A percentile compares a stretch with the other conserved stretches of the same genome.
Conservation (phyloP, 2,329 filamentous ascomycete species). For the Gnomoniopsis sp. region DNA sequence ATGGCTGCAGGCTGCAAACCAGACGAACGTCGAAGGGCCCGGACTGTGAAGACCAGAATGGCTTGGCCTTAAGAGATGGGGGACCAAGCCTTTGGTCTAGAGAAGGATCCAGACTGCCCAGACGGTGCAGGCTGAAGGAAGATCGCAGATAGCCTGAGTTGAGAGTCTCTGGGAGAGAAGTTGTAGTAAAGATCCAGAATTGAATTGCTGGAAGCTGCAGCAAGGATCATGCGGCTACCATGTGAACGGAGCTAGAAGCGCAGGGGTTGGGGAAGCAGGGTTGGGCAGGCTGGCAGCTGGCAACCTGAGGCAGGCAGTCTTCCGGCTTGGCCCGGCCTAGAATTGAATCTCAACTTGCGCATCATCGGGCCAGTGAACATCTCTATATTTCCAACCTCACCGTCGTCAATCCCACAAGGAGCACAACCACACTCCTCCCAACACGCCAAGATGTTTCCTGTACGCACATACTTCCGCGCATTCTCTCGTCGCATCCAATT, state of each 20-base stretch:
- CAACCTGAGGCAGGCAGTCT: conserved; percentile 2
- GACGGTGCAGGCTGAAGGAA: too few species aligned
- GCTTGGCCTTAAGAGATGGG: too few species aligned
- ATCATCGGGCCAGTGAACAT: conserved; percentile 15
- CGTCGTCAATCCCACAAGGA: conserved; percentile 23
- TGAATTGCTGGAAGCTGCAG: background rate
- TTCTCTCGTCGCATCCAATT: background rate
- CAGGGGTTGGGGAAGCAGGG: background rate
- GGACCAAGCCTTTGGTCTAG: too few species aligned
- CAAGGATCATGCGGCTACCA: background rate
- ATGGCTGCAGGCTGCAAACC: too few species aligned
- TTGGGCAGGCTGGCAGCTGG: too few species aligned
- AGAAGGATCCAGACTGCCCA: too few species aligned
- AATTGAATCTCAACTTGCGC: conserved; percentile 8
- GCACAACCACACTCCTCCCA: conserved; percentile 20
- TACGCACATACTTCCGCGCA: conserved; percentile 19
- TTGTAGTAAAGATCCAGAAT: background rate
- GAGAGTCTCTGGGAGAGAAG: background rate
- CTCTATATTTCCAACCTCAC: conserved; percentile 17
- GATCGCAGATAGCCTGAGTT: too few species aligned
- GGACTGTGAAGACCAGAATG: too few species aligned
- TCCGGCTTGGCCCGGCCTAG: conserved; percentile 17
- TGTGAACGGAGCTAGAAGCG: background rate
- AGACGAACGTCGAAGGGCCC: too few species aligned
- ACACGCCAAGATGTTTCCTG: conserved; percentile 27